phyloP scores from a whole-genome alignment of 2,329 filamentous ascomycete species.

The Monilinia fructicola region DNA sequence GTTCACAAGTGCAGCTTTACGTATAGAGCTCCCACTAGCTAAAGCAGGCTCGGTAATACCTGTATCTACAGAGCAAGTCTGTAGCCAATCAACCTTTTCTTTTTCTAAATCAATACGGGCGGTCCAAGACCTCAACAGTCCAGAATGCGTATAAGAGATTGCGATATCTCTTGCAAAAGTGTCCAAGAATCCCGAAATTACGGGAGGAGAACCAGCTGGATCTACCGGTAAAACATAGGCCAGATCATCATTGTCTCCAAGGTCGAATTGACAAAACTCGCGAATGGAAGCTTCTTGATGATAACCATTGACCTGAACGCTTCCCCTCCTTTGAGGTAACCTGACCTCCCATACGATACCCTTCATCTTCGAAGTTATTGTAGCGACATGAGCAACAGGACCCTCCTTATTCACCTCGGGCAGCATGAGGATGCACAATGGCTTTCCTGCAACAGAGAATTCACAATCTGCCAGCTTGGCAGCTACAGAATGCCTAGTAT shows the following conservation, averaged over 20 bases:
- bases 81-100: constrained; percentile 73
- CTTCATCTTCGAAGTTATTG: constrained; percentile 73
- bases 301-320: constrained; percentile 20
- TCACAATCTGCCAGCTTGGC: constrained; percentile 56
- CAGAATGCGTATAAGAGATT: constrained; percentile 76
- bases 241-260: constrained; percentile 59
- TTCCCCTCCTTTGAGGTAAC: constrained; percentile 52
- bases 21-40: constrained; percentile 80
- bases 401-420: constrained; percentile 57
- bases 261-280: constrained; percentile 70
- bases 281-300: constrained; percentile 47
- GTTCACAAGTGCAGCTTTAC: constrained; percentile 83
- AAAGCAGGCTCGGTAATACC: constrained; percentile 70
- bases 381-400: constrained; percentile 70
- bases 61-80: constrained; percentile 79
- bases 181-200: constrained; percentile 77
- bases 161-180: constrained; percentile 83
- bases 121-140: constrained; percentile 81
- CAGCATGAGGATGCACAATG: constrained; percentile 75
- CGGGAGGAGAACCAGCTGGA: constrained; percentile 71
- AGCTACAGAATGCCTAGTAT: constrained; percentile 63
- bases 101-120: constrained; percentile 65
- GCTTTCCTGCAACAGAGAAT: constrained; percentile 66
- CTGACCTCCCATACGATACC: constrained; percentile 80
- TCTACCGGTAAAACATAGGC: constrained; percentile 78